Evolutionary conservation across 352 stramenopile species (phyloP), one percentile per base, ranked within the genome.

Genomic region (Pythium utonaiense): DNA sequence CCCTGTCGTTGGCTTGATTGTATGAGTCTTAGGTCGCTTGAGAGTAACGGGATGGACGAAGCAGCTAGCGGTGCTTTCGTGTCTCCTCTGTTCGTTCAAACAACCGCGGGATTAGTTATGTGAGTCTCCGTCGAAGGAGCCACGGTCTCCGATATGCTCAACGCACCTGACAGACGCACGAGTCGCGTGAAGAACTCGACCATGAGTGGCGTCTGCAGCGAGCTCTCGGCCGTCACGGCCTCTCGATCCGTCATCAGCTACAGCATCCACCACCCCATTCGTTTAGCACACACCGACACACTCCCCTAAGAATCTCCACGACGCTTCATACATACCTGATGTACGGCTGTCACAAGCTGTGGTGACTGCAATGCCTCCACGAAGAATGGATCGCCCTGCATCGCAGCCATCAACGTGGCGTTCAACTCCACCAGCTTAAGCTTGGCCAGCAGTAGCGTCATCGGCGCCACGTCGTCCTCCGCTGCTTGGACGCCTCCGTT

Each of bases 121-220:
- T 33, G 28, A 33, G 9, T 27, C 8, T 50, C 52, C 38, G 22
- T 38, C n/a, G 17, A 2, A 9, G n/a, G 27, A 6, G 9, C 24
- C 34, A 24, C 28, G 45, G 8, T 25, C 21, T 21, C 13, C n/a
- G 24, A 36, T 25, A 19, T 14, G 10, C 4, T n/a, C 21, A 22
- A 71, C 73, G 53, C 50, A 87, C 77, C 71, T 16, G 80, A 86
- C 4, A 90, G 65, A 8, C 69, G 75, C 45, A 90, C 83, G 53
- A 90, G 77, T 34, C 82, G 79, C 25, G 80, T 59, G 34, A 88
- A 85, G 62, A 88, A 88, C 24, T 87, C 75, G 14, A 67, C 66
- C 13, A 86, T 62, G n/a, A 66, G 62, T 8, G 47, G 38, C 12
- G 71, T 70, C 42, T 69, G 64, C 25, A 83, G 60, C 8, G 28